A percentile compares a stretch with the other conserved stretches of the same genome.
Evolutionary conservation across 768 basidiomycete genomes (phyloP).

Genomic region (Agrocybe chaxingu): DNA sequence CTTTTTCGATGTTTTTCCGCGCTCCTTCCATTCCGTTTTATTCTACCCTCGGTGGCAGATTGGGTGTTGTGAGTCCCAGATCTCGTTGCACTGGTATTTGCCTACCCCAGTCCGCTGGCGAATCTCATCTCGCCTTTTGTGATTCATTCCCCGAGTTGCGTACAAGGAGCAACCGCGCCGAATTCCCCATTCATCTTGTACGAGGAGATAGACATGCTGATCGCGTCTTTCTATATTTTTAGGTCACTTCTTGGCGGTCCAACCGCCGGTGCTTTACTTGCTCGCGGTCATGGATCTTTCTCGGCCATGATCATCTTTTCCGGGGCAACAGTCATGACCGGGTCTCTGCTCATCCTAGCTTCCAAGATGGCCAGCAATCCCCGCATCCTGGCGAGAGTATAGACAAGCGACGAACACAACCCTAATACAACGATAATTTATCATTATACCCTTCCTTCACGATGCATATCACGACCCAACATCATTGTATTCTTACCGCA

Average conservation of each 20-base stretch:
- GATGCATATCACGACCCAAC: background rate
- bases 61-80: background rate
- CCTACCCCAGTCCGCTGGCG: background rate
- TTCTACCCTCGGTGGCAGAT: background rate
- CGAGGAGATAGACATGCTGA: background rate
- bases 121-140: background rate
- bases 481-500: too few relatives aligned
- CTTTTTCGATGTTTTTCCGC: conserved; percentile 1
- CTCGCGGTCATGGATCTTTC: conserved; percentile 39
- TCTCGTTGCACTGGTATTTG: background rate
- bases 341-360: conserved; percentile 53
- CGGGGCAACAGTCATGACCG: conserved; percentile 54
- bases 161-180: background rate
- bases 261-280: conserved; percentile 55
- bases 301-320: conserved; percentile 57
- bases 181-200: background rate
- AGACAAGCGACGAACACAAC: conserved; percentile 6
- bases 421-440: background rate
- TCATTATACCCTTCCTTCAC: background rate
- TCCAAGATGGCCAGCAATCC: conserved; percentile 45
- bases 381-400: conserved; percentile 44
- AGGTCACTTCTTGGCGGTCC: conserved; percentile 68
- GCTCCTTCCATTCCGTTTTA: conserved; percentile 1
- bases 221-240: background rate
- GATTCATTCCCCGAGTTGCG: background rate